Conservation (phyloP, 2,329 filamentous ascomycete species). For the Colletotrichum caudatum region DNA sequence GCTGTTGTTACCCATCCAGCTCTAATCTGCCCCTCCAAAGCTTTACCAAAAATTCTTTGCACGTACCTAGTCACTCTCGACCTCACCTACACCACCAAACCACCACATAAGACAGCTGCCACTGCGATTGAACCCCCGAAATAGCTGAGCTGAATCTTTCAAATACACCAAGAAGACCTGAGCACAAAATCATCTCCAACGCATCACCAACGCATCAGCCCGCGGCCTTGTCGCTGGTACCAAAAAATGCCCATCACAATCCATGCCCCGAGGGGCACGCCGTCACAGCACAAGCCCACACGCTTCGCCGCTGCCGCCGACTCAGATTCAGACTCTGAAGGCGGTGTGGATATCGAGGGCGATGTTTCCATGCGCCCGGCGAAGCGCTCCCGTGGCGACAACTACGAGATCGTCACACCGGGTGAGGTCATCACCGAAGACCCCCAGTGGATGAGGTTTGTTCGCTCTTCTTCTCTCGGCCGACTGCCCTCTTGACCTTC, state of each 20-base stretch:
- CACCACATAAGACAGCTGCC: not conserved
- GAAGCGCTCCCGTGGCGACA: slow-evolving; percentile 51
- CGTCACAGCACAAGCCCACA: slow-evolving; percentile 42
- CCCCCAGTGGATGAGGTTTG: slow-evolving; percentile 93
- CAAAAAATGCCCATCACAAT: slow-evolving; percentile 62
- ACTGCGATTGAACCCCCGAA: not conserved
- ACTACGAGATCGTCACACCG: slow-evolving; percentile 80
- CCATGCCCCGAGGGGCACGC: slow-evolving; percentile 54
- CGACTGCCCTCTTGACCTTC: not conserved
- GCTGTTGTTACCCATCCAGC: slow-evolving; percentile 10
- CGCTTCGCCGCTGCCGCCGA: slow-evolving; percentile 53
- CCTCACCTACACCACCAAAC: slow-evolving; percentile 22
- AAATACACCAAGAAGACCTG: not conserved
- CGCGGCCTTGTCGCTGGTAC: not conserved
- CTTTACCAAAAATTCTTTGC: slow-evolving; percentile 42
- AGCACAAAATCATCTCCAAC: not conserved
- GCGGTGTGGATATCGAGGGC: slow-evolving; percentile 59
- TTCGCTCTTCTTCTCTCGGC: slow-evolving; percentile 7
- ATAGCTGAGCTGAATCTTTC: not conserved
- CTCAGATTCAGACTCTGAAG: slow-evolving; percentile 59
- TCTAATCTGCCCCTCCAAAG: slow-evolving; percentile 39
- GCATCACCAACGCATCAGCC: not conserved
- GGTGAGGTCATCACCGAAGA: slow-evolving; percentile 90
- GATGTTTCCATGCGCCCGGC: slow-evolving; percentile 61
- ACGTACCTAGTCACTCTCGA: slow-evolving; percentile 19